phyloP scores from a whole-genome alignment of 2,329 filamentous ascomycete genomes.

The Colletotrichum karsti region DNA sequence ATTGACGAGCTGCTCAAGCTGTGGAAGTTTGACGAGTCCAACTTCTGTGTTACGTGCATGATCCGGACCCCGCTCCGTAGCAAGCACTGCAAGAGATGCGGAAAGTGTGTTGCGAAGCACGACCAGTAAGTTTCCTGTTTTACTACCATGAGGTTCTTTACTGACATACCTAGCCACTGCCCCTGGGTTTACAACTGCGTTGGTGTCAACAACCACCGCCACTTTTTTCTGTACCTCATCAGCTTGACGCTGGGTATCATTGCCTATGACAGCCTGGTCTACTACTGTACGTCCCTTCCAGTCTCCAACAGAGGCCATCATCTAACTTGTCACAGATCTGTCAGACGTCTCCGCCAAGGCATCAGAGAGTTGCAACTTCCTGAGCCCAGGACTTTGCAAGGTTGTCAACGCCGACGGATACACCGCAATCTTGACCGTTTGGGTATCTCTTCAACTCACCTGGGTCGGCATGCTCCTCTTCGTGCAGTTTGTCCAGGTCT shows the following conservation, averaged over 20 bases:
- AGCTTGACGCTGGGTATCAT: constrained; percentile 80
- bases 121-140: constrained; percentile 77
- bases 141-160: background rate
- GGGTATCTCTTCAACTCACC: constrained; percentile 84
- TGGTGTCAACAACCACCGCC: constrained; percentile 93
- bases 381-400: constrained; percentile 79
- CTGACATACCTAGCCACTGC: constrained; percentile 74
- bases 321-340: constrained; percentile 64
- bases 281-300: constrained; percentile 67
- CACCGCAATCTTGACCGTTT: constrained; percentile 80
- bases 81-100: constrained; percentile 94
- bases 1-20: constrained; percentile 86
- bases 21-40: constrained; percentile 92
- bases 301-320: background rate
- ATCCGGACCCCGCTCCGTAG: constrained; percentile 90
- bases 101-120: constrained; percentile 93
- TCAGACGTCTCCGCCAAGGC: constrained; percentile 62
- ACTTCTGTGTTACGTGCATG: constrained; percentile 96
- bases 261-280: constrained; percentile 74
- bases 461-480: constrained; percentile 98
- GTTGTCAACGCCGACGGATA: constrained; percentile 84
- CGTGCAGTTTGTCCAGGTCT: constrained; percentile 92
- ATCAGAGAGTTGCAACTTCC: constrained; percentile 73
- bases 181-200: constrained; percentile 98
- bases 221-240: constrained; percentile 92